Evolutionary conservation across 2,329 filamentous ascomycete genomes (phyloP), one percentile per base, ranked within the genome.

Genomic region (Diaporthe vexans): DNA sequence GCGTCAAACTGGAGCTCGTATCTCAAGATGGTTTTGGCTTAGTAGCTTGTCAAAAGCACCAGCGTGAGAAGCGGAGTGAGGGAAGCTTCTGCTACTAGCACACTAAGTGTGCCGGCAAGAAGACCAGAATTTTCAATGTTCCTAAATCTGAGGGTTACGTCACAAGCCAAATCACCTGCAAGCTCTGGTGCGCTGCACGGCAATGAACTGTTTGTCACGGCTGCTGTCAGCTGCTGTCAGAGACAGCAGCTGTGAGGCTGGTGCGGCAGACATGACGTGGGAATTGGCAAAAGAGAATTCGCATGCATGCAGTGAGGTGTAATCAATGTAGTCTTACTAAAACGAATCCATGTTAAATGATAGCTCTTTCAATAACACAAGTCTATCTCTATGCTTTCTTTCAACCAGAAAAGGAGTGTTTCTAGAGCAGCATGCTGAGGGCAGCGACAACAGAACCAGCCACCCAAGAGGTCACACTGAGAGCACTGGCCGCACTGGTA

Each of bases 391-490:
- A 15, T 52, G 17, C n/a, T 29, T n/a, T 13, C 33, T 13, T 1
- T 1, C 40, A 19, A 48, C n/a, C 10, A 7, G 40, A 19, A 21
- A 13, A 21, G 17, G 1, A 15, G 1, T 4, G 15, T 40, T 2
- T 21, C 17, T 63, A 72, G 9, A 65, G 13, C 10, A 72, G 19
- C 11, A 72, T 35, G 57, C 35, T 9, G 13, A 72, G 46, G 11
- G 48, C 46, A 1, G 48, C 57, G 11, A 56, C 4, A 1, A 72
- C 4, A 19, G 73, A 73, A 21, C 71, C 75, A 15, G 75, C 73
- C 11, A 75, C 52, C 13, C 75, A 73, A 57, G 75, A 71, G 19
- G 73, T 61, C 52, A 67, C 67, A 17, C 71, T 69, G 15, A 70
- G 40, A n/a, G 74, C 17, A 13, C 63, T 58, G 5, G 72, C 74